Evolutionary conservation across 23 red algal genomes (phyloP).

Genomic region (Gracilaria gracilis): DNA sequence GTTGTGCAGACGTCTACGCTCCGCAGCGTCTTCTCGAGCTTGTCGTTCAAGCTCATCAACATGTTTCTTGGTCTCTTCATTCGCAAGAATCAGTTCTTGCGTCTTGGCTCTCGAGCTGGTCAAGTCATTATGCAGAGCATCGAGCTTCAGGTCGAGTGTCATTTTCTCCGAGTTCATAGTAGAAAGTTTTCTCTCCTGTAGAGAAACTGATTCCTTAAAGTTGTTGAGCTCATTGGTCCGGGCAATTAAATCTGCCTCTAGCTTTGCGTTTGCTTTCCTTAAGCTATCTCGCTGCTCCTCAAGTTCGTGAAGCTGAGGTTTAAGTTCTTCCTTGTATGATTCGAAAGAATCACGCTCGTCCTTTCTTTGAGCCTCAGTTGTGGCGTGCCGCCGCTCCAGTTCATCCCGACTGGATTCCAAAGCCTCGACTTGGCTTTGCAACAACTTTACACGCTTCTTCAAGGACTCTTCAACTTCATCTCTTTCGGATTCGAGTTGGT

Average conservation of each 20-base stretch:
- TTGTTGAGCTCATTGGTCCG: constrained; percentile 22
- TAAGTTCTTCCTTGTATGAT: constrained; percentile 6
- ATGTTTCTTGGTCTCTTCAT: constrained; percentile 2
- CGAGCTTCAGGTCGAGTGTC: constrained; percentile 40
- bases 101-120: background rate
- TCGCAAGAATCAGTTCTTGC: background rate
- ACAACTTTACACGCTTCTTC: constrained; percentile 9
- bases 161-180: constrained; percentile 39
- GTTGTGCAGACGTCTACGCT: constrained; percentile 85
- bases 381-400: background rate
- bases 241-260: constrained; percentile 22
- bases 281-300: constrained; percentile 23
- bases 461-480: constrained; percentile 15
- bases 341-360: background rate
- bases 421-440: constrained; percentile 31
- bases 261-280: background rate
- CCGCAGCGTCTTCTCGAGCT: constrained; percentile 72
- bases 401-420: background rate
- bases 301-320: constrained; percentile 8
- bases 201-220: constrained; percentile 47
- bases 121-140: constrained; percentile 26
- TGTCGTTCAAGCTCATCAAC: constrained; percentile 67
- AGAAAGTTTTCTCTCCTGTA: constrained; percentile 57
- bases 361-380: constrained; percentile 14
- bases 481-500: constrained; percentile 34